A percentile compares a stretch with the other conserved stretches of the same genome.
Evolutionary conservation across 257 asterid genomes (phyloP).

Genomic region (Jaltomata sinuosa): DNA sequence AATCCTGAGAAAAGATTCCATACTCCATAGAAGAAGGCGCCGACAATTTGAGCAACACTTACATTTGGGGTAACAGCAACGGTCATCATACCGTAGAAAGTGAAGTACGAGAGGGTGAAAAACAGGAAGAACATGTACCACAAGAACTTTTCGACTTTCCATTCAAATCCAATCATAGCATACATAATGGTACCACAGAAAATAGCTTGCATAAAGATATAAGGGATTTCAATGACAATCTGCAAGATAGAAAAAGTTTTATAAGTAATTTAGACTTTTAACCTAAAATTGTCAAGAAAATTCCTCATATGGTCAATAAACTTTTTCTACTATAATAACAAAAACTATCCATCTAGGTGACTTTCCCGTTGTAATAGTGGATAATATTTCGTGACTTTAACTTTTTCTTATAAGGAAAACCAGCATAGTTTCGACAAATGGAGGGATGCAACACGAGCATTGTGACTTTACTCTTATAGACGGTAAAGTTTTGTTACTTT

Average conservation of each 20-base stretch:
- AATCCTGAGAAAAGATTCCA: constrained; percentile 82
- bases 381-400: too few species aligned
- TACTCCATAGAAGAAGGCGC: constrained; percentile 36
- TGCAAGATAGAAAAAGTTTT: constrained; percentile 11
- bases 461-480: background rate
- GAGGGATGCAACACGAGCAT: too few species aligned
- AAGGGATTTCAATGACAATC: constrained; percentile 57
- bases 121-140: constrained; percentile 59
- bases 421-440: too few species aligned
- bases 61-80: constrained; percentile 70
- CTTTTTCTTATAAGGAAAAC: too few species aligned
- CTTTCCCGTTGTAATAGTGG: too few species aligned
- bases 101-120: constrained; percentile 56
- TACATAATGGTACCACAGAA: constrained; percentile 46
- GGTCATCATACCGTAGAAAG: constrained; percentile 71
- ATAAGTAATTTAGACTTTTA: background rate
- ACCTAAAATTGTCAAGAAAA: background rate
- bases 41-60: constrained; percentile 45
- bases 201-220: constrained; percentile 37
- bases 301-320: background rate
- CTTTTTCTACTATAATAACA: background rate
- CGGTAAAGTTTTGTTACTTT: background rate
- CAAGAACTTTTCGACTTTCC: constrained; percentile 54
- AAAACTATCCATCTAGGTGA: background rate
- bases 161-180: constrained; percentile 61